Conservation (phyloP, 2,329 filamentous ascomycete species). For the Rhinocladiella mackenziei region DNA sequence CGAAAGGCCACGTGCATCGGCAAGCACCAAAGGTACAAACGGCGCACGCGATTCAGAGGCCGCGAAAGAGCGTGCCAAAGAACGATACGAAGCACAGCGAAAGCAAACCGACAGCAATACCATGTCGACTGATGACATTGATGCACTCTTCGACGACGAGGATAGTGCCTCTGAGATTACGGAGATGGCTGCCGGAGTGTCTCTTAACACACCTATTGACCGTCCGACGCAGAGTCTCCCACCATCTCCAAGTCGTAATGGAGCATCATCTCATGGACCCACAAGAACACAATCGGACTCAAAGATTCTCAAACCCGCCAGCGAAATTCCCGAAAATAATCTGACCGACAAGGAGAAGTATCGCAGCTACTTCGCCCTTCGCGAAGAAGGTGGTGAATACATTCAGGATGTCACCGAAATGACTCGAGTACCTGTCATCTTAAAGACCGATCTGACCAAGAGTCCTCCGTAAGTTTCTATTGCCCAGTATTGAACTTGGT, state of each 20-base stretch:
- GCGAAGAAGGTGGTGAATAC: slow-evolving; percentile 90
- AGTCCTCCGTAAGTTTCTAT: slow-evolving; percentile 88
- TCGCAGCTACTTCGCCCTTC: slow-evolving; percentile 77
- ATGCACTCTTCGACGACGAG: slow-evolving; percentile 93
- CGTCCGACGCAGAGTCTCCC: slow-evolving; percentile 94
- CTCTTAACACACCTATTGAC: slow-evolving; percentile 65
- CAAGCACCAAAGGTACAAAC: slow-evolving; percentile 68
- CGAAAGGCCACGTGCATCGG: slow-evolving; percentile 80
- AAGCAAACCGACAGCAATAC: slow-evolving; percentile 94
- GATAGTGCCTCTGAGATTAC: slow-evolving; percentile 82
- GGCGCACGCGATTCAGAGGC: slow-evolving; percentile 77
- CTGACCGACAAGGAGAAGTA: slow-evolving; percentile 96
- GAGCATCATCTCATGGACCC: slow-evolving; percentile 62
- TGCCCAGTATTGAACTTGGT: neutral
- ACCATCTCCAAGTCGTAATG: slow-evolving; percentile 77
- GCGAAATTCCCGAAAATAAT: slow-evolving; percentile 71
- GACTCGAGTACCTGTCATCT: slow-evolving; percentile 92
- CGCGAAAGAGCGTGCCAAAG: slow-evolving; percentile 73
- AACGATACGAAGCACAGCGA: slow-evolving; percentile 84
- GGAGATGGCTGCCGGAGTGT: slow-evolving; percentile 89
- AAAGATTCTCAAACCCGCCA: slow-evolving; percentile 67
- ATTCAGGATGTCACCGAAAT: slow-evolving; percentile 99
- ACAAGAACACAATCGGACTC: slow-evolving; percentile 91
- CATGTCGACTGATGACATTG: slow-evolving; percentile 86
- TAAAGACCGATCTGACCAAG: slow-evolving; percentile 98